These are phyloP conservation scores for Harringtonia lauricola DNA, from an alignment of 2,329 filamentous ascomycete species.

Conservation along the genomic window DNA sequence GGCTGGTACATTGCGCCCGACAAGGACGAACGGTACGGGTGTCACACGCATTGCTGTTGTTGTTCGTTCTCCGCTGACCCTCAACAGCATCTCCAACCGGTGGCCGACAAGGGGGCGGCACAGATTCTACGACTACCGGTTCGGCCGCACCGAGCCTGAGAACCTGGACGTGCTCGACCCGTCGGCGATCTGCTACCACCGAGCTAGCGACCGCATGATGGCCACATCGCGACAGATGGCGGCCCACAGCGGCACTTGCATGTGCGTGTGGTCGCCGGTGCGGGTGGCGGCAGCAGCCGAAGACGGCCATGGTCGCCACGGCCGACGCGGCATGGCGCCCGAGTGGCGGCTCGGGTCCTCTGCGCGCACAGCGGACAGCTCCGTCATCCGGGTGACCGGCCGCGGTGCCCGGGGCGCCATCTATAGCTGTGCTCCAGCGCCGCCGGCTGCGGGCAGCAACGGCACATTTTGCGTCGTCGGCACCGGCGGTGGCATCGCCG, in stretches of 20 bases:
- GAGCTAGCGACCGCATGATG: constrained; percentile 28
- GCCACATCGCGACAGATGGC: constrained; percentile 24
- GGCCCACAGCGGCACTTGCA: neutral
- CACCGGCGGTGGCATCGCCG: constrained; percentile 32
- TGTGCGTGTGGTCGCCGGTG: constrained; percentile 16
- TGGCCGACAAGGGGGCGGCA: neutral
- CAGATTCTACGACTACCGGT: neutral
- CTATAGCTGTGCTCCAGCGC: constrained; percentile 30
- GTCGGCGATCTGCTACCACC: constrained; percentile 37
- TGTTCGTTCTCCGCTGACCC: neutral
- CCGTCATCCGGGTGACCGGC: too few relatives aligned
- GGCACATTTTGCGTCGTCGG: constrained; percentile 36
- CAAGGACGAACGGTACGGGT: constrained; percentile 26
- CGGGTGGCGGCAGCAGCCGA: neutral
- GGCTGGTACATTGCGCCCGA: constrained; percentile 33
- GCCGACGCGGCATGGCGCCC: too few relatives aligned
- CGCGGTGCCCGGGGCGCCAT: constrained; percentile 15
- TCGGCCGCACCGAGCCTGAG: constrained; percentile 1
- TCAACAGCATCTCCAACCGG: neutral
- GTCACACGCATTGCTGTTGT: neutral
- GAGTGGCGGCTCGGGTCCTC: too few relatives aligned
- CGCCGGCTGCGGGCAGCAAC: constrained; percentile 24
- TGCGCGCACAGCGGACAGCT: too few relatives aligned
- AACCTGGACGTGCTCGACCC: constrained; percentile 18
- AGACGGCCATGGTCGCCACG: constrained; percentile 19